Conservation (phyloP, 345 rosid genomes). For the Triadica sebifera region DNA sequence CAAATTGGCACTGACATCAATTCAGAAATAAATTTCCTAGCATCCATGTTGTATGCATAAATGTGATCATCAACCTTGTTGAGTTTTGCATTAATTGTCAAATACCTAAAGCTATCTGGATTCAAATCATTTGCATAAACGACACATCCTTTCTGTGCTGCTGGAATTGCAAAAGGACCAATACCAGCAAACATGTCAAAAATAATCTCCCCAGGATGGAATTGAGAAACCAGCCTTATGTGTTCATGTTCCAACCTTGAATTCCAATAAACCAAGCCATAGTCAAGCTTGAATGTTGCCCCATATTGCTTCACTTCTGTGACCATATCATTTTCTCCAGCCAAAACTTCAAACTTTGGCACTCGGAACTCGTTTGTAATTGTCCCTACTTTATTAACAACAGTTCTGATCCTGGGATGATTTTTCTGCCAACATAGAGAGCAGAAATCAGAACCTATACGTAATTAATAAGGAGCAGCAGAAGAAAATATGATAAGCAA, state of each 20-base stretch:
- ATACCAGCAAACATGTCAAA: constrained; percentile 98
- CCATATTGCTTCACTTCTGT: constrained; percentile 95
- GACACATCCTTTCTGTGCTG: constrained; percentile 84
- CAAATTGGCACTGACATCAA: constrained; percentile 47
- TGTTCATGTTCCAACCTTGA: constrained; percentile 96
- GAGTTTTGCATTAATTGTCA: constrained; percentile 78
- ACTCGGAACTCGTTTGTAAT: constrained; percentile 90
- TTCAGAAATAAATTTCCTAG: constrained; percentile 66
- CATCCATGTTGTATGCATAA: constrained; percentile 79
- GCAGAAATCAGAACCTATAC: neutral
- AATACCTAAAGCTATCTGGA: constrained; percentile 69
- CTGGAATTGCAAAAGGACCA: constrained; percentile 96
- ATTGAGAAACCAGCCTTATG: constrained; percentile 67
- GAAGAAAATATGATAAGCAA: neutral
- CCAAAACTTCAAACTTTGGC: constrained; percentile 86
- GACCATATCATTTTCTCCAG: constrained; percentile 74
- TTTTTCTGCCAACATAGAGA: constrained; percentile 62
- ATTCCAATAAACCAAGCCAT: constrained; percentile 86
- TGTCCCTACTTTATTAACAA: constrained; percentile 81
- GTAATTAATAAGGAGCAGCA: neutral
- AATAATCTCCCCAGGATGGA: constrained; percentile 71
- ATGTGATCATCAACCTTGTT: constrained; percentile 74
- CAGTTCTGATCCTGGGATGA: constrained; percentile 73
- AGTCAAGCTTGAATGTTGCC: constrained; percentile 87
- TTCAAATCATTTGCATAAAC: constrained; percentile 91